phyloP scores from a whole-genome alignment of 163 green algal genomes.

The Scenedesmus sp. region DNA sequence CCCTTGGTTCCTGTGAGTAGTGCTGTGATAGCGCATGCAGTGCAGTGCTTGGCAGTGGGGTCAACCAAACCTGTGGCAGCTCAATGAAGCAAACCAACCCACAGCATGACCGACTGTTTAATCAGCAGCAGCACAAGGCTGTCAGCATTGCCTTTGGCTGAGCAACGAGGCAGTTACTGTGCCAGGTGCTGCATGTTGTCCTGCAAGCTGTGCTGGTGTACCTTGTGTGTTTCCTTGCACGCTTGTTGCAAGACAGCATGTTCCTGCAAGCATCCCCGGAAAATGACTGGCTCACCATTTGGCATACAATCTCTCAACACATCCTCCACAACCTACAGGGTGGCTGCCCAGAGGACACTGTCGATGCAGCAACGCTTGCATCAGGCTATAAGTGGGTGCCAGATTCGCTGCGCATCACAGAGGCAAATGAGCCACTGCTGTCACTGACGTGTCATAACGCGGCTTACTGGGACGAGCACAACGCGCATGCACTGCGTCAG shows the following conservation, averaged over 20 bases:
- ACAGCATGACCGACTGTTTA: not conserved
- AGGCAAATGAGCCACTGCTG: constrained; percentile 48
- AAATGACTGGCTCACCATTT: not conserved
- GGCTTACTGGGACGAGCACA: constrained; percentile 44
- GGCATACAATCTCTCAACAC: too few relatives aligned
- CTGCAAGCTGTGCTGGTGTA: not conserved
- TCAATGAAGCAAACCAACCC: not conserved
- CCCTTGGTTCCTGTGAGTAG: constrained; percentile 42
- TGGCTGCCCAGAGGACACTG: constrained; percentile 39
- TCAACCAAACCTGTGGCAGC: not conserved
- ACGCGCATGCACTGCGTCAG: constrained; percentile 30
- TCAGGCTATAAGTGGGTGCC: constrained; percentile 43
- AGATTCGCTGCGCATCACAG: constrained; percentile 27
- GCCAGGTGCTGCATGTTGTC: not conserved
- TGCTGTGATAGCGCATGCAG: not conserved
- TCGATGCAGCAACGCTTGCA: constrained; percentile 37
- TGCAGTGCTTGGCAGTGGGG: not conserved
- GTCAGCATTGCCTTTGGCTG: not conserved
- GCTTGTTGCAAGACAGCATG: too few relatives aligned
- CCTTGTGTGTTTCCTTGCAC: not conserved
- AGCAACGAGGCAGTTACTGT: not conserved
- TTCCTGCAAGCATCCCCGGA: not conserved
- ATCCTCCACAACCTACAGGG: not conserved
- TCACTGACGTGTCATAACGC: constrained; percentile 48
- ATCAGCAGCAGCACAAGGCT: not conserved